phyloP scores from a whole-genome alignment of 306 rosid species.

The Ormosia semicastrata region DNA sequence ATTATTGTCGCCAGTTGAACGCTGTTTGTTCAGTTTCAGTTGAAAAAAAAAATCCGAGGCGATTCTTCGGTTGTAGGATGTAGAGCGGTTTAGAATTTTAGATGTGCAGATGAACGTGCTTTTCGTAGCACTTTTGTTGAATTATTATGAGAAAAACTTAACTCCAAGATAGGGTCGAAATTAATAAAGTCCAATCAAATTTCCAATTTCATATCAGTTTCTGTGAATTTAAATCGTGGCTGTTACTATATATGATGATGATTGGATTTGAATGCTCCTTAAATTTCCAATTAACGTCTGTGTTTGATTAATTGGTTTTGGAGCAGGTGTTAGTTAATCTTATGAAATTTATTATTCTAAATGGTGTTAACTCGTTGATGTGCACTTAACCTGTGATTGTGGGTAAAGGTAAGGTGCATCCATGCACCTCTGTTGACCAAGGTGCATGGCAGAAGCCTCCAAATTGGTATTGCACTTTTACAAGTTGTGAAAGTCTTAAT shows the following conservation, averaged over 20 bases:
- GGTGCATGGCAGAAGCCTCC: too few species aligned
- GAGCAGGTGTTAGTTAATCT: background rate
- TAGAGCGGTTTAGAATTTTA: conserved; percentile 31
- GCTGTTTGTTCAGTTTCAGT: background rate
- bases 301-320: background rate
- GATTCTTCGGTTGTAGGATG: conserved; percentile 39
- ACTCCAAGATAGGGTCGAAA: conserved; percentile 7
- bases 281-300: background rate
- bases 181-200: conserved; percentile 34
- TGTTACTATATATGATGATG: background rate
- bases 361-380: too few species aligned
- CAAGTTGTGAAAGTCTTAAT: too few species aligned
- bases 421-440: too few species aligned
- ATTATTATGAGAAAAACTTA: background rate
- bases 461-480: too few species aligned
- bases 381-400: too few species aligned
- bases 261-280: conserved; percentile 7
- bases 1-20: conserved; percentile 56
- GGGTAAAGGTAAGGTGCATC: too few species aligned
- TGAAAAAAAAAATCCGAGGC: background rate
- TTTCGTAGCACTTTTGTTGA: background rate
- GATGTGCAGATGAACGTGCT: conserved; percentile 30
- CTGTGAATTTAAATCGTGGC: background rate
- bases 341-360: background rate
- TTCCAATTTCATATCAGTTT: background rate